Conservation (phyloP, 2,329 filamentous ascomycete genomes). For the Penicillium sp. region DNA sequence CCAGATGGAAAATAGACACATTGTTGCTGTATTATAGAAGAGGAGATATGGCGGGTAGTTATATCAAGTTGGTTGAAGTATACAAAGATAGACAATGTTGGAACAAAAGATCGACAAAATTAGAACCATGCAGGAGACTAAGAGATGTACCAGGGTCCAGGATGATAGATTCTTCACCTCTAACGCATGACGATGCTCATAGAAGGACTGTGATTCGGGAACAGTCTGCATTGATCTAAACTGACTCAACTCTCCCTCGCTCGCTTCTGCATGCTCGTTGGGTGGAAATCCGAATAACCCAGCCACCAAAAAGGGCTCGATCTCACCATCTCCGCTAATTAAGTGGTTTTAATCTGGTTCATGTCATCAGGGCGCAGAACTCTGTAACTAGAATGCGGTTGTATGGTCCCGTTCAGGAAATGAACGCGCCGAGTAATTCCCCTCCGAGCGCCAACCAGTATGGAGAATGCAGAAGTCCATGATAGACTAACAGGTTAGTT, state of each 20-base stretch:
- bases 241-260: conserved; percentile 14
- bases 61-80: neutral
- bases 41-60: neutral
- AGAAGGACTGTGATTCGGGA: conserved; percentile 24
- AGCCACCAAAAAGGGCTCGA: conserved; percentile 30
- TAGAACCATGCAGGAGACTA: conserved; percentile 3
- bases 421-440: conserved; percentile 29
- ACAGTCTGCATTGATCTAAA: conserved; percentile 25
- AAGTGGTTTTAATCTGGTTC: conserved; percentile 16
- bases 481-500: conserved; percentile 24
- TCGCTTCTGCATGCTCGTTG: conserved; percentile 31
- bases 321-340: conserved; percentile 32
- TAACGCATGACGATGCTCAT: conserved; percentile 10
- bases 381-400: conserved; percentile 8
- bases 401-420: conserved; percentile 26
- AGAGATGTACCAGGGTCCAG: neutral
- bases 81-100: neutral
- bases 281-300: conserved; percentile 19
- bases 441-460: conserved; percentile 30
- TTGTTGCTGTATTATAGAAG: neutral
- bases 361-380: conserved; percentile 1
- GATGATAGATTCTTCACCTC: conserved; percentile 4
- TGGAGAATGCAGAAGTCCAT: conserved; percentile 14
- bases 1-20: conserved; percentile 1
- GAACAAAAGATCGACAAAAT: neutral